Percentiles rank a stretch among this genome's conserved stretches.
These are phyloP conservation scores for Coriaria nepalensis DNA, from an alignment of 306 rosid genomes.

Conservation along the genomic window DNA sequence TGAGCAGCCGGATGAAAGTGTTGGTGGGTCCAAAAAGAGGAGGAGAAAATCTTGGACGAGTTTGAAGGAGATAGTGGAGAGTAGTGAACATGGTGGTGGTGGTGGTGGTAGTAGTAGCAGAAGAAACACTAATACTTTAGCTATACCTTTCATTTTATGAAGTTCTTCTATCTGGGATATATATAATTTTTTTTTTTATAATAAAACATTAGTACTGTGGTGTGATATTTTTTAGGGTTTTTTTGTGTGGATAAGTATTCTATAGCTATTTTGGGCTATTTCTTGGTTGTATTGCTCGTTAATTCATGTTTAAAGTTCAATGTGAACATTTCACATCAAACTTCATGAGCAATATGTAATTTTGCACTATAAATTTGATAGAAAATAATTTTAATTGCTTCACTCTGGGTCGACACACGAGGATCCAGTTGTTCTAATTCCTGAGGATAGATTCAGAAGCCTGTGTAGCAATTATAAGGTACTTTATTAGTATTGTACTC, in stretches of 20 bases:
- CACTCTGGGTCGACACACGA: constrained; percentile 33
- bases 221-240: background rate
- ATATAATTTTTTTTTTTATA: no score
- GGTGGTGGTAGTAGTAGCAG: constrained; percentile 15
- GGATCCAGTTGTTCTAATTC: constrained; percentile 85
- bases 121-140: constrained; percentile 14
- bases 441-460: constrained; percentile 60
- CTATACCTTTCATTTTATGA: constrained; percentile 33
- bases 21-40: constrained; percentile 29
- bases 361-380: background rate
- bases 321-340: no score
- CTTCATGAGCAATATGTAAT: background rate
- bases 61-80: constrained; percentile 54
- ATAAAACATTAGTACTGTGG: no score
- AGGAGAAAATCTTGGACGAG: constrained; percentile 60
- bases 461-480: constrained; percentile 91
- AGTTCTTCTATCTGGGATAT: no score
- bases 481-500: background rate
- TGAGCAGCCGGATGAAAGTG: constrained; percentile 22
- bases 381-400: constrained; percentile 1
- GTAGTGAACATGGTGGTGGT: constrained; percentile 18
- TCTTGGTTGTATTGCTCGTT: background rate
- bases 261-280: background rate
- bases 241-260: background rate
- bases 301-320: constrained; percentile 1